A percentile compares a stretch with the other conserved stretches of the same genome.
phyloP scores from a whole-genome alignment of 192 early-diverging fungal species.

The Coemansia sp. region DNA sequence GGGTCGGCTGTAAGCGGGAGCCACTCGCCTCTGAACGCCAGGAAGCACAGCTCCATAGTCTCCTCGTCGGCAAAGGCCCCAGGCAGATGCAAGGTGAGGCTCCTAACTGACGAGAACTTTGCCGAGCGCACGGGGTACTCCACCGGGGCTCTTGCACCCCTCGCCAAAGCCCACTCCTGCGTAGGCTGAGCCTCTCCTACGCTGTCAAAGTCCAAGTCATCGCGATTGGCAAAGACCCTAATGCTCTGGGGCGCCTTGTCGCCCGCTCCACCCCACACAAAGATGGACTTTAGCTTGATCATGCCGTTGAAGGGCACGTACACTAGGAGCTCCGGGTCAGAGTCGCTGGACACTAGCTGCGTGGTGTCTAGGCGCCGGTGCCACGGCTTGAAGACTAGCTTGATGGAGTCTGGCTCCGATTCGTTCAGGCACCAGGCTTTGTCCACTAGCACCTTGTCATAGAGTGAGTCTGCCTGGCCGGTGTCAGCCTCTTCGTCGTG shows the following conservation, averaged over 20 bases:
- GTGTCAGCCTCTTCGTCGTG: slow-evolving; percentile 74
- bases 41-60: slow-evolving; percentile 59
- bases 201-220: slow-evolving; percentile 88
- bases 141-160: slow-evolving; percentile 54
- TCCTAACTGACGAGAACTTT: slow-evolving; percentile 76
- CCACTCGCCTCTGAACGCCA: slow-evolving; percentile 94
- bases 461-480: slow-evolving; percentile 67
- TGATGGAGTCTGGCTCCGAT: slow-evolving; percentile 58
- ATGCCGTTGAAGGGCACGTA: slow-evolving; percentile 88
- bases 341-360: slow-evolving; percentile 73
- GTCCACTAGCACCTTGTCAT: slow-evolving; percentile 75
- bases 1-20: slow-evolving; percentile 68
- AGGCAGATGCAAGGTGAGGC: slow-evolving; percentile 79
- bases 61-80: slow-evolving; percentile 78
- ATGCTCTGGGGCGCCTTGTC: slow-evolving; percentile 64
- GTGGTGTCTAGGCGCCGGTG: slow-evolving; percentile 70
- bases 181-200: slow-evolving; percentile 65
- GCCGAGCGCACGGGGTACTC: slow-evolving; percentile 68
- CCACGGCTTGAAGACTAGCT: slow-evolving; percentile 84
- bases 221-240: slow-evolving; percentile 87
- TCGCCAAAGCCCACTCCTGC: slow-evolving; percentile 82
- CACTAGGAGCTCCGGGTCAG: slow-evolving; percentile 89
- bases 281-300: slow-evolving; percentile 89
- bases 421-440: slow-evolving; percentile 83
- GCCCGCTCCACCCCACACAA: slow-evolving; percentile 64